Evolutionary conservation across 2,329 filamentous ascomycete genomes (phyloP), one percentile per base, ranked within the genome.

Genomic region (Paramyrothecium sp.): DNA sequence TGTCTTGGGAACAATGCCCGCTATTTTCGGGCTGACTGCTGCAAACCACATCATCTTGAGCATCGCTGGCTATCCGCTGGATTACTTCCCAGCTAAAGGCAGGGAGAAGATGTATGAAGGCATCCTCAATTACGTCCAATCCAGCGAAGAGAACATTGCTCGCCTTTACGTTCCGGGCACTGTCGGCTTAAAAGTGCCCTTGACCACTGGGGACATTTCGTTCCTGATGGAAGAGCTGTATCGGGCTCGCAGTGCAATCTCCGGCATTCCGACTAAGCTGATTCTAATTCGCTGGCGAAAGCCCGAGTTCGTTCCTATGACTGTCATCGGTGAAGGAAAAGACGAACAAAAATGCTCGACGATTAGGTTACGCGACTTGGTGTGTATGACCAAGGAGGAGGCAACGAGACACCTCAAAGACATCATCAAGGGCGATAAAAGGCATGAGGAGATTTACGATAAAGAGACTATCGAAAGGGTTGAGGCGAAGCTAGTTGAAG

Each of bases 1-100:
- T 0, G 95, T 99, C 0, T 78, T 99, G 3, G 95, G 95, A 1
- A 99, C 95, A 0, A 97, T 99, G 93, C 95, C 95, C 0, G 94
- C 95, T 2, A 89, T 98, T 1, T 99, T 99, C 71, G 95, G 95
- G 10, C 90, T 97, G 56, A 90, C 89, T 0, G 86, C 91, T 10
- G 95, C 95, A 3, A 99, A 98, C 73, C 92, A 98, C 70, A 87
- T 98, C 58, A 94, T 99, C 62, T 82, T 96, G 56, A 85, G 87
- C 57, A 84, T 98, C 51, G 79, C 83, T 7, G 90, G 88, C 8
- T 99, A 99, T 67, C 95, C 95, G 0, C 84, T 89, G 51, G 92
- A 96, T 61, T 96, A 95, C 70, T 77, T 91, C 0, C 86, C 88
- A 0, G 87, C 85, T 54, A 97, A 97, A 73, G 87, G 86, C 11